Base-by-base conservation (phyloP, 73 alveolate genomes). In the Effrenium voratum region DNA sequence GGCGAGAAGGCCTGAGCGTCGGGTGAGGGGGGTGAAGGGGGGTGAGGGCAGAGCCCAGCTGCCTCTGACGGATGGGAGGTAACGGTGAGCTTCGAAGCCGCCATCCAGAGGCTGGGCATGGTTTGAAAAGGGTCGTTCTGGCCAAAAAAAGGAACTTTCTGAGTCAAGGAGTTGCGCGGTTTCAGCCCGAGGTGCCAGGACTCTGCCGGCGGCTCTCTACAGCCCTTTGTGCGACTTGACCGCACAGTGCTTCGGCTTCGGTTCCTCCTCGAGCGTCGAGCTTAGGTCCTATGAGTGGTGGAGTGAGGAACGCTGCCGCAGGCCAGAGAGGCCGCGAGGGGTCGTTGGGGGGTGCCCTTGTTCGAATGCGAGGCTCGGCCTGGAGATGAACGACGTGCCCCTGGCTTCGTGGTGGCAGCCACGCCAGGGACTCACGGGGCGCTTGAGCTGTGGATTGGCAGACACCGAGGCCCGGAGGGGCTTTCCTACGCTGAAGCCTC, bases 221-320 rank as follows among this genome's bases (percentile, higher is more conserved):
- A 88, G 96, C 96, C 96, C 52, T 88, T 88, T 50, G 73, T 88
- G 96, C 43, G 3, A 5, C 86, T 75, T 41, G 86, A 36, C n/a
- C n/a, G n/a, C n/a, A n/a, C n/a, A n/a, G n/a, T n/a, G n/a, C n/a
- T n/a, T n/a, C n/a, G n/a, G n/a, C n/a, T n/a, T n/a, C n/a, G n/a
- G n/a, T n/a, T n/a, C n/a, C n/a, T n/a, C n/a, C n/a, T n/a, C n/a
- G n/a, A n/a, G n/a, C n/a, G n/a, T n/a, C n/a, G n/a, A n/a, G 30
- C 75, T 22, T 19, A 87, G 95, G 95, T 87, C 95, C 22, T 87
- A 87, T 49, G 95, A 87, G 40, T 87, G 95, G 95, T 87, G 95
- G 95, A 87, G 95, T 19, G 83, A 87, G 84, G 95, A 60, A 63
- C 55, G 94, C 1, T 85, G 94, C 30, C 60, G 44, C 30, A 85